Percentiles rank a stretch among this genome's conserved stretches.
phyloP scores from a whole-genome alignment of 179 eudicot genomes.

The Camellia oleifera region DNA sequence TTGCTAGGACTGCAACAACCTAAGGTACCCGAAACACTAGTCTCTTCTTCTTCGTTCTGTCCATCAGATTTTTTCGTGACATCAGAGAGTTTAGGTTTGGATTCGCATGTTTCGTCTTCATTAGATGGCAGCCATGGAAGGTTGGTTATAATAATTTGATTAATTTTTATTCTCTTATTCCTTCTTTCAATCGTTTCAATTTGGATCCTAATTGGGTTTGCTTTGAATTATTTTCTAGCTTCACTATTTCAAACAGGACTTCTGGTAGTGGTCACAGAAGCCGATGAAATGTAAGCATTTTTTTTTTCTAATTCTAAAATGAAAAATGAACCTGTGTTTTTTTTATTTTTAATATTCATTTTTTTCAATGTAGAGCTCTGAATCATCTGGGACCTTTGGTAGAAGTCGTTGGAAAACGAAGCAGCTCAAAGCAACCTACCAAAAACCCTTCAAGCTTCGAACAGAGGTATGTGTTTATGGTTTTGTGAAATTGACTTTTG shows the following conservation, averaged over 20 bases:
- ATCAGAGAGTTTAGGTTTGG: constrained; percentile 72
- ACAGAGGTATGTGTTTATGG: constrained; percentile 61
- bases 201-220: background rate
- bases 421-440: constrained; percentile 59
- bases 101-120: constrained; percentile 47
- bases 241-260: constrained; percentile 48
- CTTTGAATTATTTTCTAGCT: constrained; percentile 19
- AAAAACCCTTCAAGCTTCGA: constrained; percentile 73
- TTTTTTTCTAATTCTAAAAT: constrained; percentile 2
- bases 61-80: constrained; percentile 70
- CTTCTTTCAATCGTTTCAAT: background rate
- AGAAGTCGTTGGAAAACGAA: constrained; percentile 51
- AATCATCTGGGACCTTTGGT: constrained; percentile 51
- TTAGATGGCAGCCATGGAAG: constrained; percentile 64
- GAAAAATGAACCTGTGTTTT: background rate
- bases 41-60: constrained; percentile 53
- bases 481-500: background rate
- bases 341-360: background rate
- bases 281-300: constrained; percentile 64
- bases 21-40: constrained; percentile 39
- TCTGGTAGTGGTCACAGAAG: constrained; percentile 59
- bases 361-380: constrained; percentile 49
- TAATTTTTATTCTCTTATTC: background rate
- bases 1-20: constrained; percentile 65
- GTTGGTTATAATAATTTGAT: constrained; percentile 32